A percentile compares a stretch with the other conserved stretches of the same genome.
phyloP scores from a whole-genome alignment of 345 rosid species.

The Rubroshorea leprosula region DNA sequence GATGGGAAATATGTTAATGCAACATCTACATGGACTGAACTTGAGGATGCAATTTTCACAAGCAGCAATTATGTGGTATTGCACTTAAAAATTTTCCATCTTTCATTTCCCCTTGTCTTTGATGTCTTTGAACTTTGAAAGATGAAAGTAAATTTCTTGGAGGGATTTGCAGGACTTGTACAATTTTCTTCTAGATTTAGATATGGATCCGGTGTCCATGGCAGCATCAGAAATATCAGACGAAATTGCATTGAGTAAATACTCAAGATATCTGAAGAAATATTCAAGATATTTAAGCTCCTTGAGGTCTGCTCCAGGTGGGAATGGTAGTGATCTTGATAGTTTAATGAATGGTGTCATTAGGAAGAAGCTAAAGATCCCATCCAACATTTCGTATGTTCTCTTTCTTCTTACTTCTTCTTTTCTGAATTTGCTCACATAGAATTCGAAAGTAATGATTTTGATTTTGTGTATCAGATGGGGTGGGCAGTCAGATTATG shows the following conservation, averaged over 20 bases:
- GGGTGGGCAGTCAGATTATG: not conserved
- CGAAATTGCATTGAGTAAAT: conserved; percentile 21
- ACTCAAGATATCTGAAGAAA: conserved; percentile 45
- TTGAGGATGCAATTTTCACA: conserved; percentile 29
- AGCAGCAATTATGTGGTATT: conserved; percentile 55
- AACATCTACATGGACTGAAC: conserved; percentile 57
- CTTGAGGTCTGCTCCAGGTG: conserved; percentile 25
- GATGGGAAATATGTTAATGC: conserved; percentile 41
- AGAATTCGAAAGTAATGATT: not conserved
- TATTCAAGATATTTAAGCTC: conserved; percentile 45
- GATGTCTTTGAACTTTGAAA: not conserved
- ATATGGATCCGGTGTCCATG: conserved; percentile 36
- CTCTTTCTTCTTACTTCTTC: not conserved
- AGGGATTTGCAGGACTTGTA: conserved; percentile 55
- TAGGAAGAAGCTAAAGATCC: conserved; percentile 64
- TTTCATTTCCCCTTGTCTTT: no score
- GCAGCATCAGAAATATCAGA: conserved; percentile 18
- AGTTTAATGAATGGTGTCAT: conserved; percentile 65
- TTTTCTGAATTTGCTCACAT: not conserved
- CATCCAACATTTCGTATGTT: conserved; percentile 41
- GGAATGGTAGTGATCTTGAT: conserved; percentile 29
- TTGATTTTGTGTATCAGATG: not conserved
- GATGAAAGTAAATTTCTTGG: not conserved
- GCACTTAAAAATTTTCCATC: not conserved
- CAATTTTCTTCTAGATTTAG: conserved; percentile 63